Evolutionary conservation across 345 rosid species (phyloP), one percentile per base, ranked within the genome.

Genomic region (Heritiera littoralis): DNA sequence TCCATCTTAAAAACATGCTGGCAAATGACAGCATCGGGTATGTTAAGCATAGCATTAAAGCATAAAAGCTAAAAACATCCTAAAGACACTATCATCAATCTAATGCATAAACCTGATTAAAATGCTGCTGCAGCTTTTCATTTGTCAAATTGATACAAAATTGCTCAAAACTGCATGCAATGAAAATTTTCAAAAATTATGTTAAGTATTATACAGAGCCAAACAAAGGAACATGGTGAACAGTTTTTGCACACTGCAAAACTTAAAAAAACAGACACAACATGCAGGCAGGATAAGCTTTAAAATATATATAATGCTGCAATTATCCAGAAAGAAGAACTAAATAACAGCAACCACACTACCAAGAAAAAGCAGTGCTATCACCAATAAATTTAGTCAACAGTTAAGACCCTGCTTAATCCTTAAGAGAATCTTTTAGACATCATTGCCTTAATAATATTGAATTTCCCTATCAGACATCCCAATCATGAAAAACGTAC

Each of bases 1-100:
- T 96, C 99, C 99, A 96, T 94, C 84, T 96, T 96, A 84, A 96
- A 96, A 68, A 96, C 98, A 85, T 96, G 99, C 99, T 96, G 88
- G 40, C 52, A 35, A 66, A 83, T 60, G 58, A 86, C 72, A 86
- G 40, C 77, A 76, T 63, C 46, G 28, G 49, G 56, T 30, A 71
- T 15, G 75, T 79, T 77, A 78, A 54, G 72, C 71, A 54, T 49
- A 54, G 72, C 71, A 54, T 49, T 41, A 54, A 14, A 45, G 32
- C 67, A 23, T 49, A 56, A 74, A 49, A 77, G 30, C 35, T 46
- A 52, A 23, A 52, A 38, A 77, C 18, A 32, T 20, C 66, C 61
- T 45, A 69, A 77, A 61, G 68, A n/a, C 52, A 52, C 40, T 7
- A 69, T 71, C 60, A 75, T 77, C 77, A 77, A 23, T 77, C 67